These are phyloP conservation scores for Nannochloris sp. DNA, from an alignment of 139 green algal genomes.

Conservation along the genomic window DNA sequence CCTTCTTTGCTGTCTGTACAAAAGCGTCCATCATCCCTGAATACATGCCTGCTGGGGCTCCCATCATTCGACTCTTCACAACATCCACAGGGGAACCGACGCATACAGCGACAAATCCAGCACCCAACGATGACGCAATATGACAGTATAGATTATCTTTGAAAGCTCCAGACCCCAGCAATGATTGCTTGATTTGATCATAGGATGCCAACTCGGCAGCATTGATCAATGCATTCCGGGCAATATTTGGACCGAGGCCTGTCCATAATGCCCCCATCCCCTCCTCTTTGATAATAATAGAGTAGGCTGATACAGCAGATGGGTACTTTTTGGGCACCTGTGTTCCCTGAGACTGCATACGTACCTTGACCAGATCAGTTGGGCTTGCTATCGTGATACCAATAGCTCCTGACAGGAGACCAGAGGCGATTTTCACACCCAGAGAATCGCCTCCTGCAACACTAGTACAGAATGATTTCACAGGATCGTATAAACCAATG, in stretches of 20 bases:
- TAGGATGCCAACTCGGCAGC: constrained; percentile 93
- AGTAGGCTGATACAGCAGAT: constrained; percentile 76
- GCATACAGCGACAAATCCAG: constrained; percentile 89
- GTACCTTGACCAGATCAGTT: constrained; percentile 96
- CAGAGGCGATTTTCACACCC: constrained; percentile 85
- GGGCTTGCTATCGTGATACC: constrained; percentile 81
- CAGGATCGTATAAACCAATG: constrained; percentile 96
- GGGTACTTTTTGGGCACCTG: constrained; percentile 72
- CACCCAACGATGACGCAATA: constrained; percentile 70
- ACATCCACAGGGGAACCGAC: constrained; percentile 95
- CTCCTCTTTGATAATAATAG: constrained; percentile 88
- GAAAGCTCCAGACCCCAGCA: constrained; percentile 48
- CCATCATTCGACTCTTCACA: constrained; percentile 95
- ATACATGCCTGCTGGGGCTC: constrained; percentile 21
- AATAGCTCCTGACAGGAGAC: constrained; percentile 81
- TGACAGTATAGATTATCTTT: constrained; percentile 72
- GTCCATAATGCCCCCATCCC: constrained; percentile 86
- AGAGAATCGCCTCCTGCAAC: constrained; percentile 67
- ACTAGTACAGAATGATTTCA: constrained; percentile 79
- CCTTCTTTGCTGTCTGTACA: constrained; percentile 74
- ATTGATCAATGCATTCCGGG: constrained; percentile 96
- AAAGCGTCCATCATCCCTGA: constrained; percentile 88
- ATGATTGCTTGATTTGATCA: constrained; percentile 80
- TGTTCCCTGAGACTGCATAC: constrained; percentile 90
- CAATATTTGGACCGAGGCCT: constrained; percentile 91